Conservation (phyloP, 352 stramenopile species). For the Phytophthora colocasiae region DNA sequence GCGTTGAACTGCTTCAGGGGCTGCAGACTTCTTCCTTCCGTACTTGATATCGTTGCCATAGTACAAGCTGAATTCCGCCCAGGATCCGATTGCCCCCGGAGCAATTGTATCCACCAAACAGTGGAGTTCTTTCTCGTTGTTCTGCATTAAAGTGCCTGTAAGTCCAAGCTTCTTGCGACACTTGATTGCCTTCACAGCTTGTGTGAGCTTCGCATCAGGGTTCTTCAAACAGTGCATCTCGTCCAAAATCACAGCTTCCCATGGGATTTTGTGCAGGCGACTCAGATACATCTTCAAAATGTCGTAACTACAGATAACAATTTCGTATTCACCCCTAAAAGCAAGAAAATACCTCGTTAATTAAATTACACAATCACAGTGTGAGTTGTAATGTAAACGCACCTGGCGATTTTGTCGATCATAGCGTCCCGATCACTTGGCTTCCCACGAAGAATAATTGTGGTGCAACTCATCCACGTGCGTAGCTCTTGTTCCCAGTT, state of each 20-base stretch:
- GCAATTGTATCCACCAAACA: conserved; percentile 80
- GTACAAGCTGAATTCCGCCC: conserved; percentile 76
- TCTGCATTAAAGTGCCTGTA: conserved; percentile 91
- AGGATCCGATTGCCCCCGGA: conserved; percentile 67
- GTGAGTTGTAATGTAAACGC: background rate
- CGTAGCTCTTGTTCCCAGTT: conserved; percentile 99
- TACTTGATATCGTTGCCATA: conserved; percentile 89
- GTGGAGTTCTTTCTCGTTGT: conserved; percentile 87
- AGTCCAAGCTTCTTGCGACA: conserved; percentile 83
- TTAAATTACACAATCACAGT: conserved; percentile 46
- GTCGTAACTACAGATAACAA: conserved; percentile 88
- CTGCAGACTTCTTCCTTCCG: conserved; percentile 80
- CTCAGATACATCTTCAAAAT: conserved; percentile 91
- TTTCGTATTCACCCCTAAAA: conserved; percentile 75
- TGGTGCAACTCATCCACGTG: conserved; percentile 89
- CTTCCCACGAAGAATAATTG: conserved; percentile 72
- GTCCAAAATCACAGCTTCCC: conserved; percentile 96
- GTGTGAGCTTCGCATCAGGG: conserved; percentile 93
- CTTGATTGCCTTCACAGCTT: conserved; percentile 72
- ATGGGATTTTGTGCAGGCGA: conserved; percentile 85
- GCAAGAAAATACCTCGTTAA: background rate
- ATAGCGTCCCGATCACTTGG: conserved; percentile 60
- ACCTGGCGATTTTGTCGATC: conserved; percentile 72
- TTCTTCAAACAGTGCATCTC: conserved; percentile 99
- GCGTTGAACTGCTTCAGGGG: conserved; percentile 58